Evolutionary conservation across 1,284 basidiomycete species (phyloP).

Genomic region (Fistulinella staudtii): DNA sequence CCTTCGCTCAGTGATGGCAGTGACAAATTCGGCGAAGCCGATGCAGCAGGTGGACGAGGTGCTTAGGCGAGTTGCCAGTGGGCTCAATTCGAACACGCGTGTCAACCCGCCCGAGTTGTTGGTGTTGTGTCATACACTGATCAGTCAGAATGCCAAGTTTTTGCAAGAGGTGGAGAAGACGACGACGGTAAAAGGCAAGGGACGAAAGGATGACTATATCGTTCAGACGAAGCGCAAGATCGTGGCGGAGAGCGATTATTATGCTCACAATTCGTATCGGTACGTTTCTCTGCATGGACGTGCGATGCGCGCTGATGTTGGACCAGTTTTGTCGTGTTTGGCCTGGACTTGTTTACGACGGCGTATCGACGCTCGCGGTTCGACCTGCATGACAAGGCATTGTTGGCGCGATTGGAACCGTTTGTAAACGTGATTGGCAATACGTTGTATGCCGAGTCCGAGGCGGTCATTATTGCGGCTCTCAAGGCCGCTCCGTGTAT

Average conservation of each 20-base stretch:
- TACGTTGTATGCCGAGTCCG: constrained; percentile 83
- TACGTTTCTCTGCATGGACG: constrained; percentile 33
- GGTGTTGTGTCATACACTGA: constrained; percentile 83
- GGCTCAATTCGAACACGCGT: constrained; percentile 81
- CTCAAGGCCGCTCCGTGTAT: constrained; percentile 83
- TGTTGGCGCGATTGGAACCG: constrained; percentile 79
- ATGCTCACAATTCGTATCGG: constrained; percentile 82
- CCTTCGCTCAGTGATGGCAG: constrained; percentile 81
- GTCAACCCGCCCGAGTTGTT: constrained; percentile 73
- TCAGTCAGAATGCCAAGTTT: constrained; percentile 89
- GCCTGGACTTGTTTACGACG: constrained; percentile 88
- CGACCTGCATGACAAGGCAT: constrained; percentile 71
- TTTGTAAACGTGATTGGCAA: constrained; percentile 90
- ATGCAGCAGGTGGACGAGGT: constrained; percentile 89
- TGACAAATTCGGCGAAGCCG: constrained; percentile 80
- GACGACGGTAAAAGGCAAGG: constrained; percentile 33
- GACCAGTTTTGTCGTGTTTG: constrained; percentile 85
- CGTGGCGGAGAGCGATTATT: constrained; percentile 61
- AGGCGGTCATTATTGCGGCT: constrained; percentile 75
- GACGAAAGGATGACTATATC: constrained; percentile 55
- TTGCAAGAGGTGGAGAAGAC: constrained; percentile 53
- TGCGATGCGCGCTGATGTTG: constrained; percentile 13
- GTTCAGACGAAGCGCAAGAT: constrained; percentile 77
- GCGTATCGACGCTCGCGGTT: constrained; percentile 85
- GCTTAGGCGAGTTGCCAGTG: constrained; percentile 76